phyloP scores from a whole-genome alignment of 129 eudicot genomes.

The Lactuca sativa region DNA sequence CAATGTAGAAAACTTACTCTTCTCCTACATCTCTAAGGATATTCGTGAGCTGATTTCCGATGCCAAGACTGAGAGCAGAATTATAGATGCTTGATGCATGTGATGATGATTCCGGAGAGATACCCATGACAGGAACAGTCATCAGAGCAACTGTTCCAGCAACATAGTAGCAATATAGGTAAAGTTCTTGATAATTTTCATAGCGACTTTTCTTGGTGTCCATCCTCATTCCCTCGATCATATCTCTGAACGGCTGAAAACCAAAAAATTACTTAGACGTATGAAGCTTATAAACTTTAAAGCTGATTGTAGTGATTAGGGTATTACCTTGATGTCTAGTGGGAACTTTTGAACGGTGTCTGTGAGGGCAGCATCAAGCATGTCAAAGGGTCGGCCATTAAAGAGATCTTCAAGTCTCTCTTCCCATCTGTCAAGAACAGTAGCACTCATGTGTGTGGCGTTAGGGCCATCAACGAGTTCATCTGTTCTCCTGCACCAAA shows the following conservation, averaged over 20 bases:
- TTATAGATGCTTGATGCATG: constrained; percentile 60
- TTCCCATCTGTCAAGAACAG: constrained; percentile 85
- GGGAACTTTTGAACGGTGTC: constrained; percentile 76
- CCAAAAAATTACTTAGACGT: background rate
- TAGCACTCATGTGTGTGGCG: constrained; percentile 48
- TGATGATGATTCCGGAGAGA: constrained; percentile 63
- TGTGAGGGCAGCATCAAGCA: constrained; percentile 86
- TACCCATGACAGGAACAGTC: constrained; percentile 94
- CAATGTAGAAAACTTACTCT: constrained; percentile 54
- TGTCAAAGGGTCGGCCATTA: constrained; percentile 73
- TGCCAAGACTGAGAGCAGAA: constrained; percentile 75
- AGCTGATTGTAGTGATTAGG: background rate
- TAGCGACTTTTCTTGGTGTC: constrained; percentile 68
- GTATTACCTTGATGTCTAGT: constrained; percentile 75
- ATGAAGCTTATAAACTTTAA: background rate
- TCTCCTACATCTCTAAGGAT: constrained; percentile 97
- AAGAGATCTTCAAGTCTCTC: constrained; percentile 80
- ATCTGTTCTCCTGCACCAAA: constrained; percentile 95
- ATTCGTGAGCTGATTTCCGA: constrained; percentile 92
- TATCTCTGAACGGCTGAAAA: constrained; percentile 81
- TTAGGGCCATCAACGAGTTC: constrained; percentile 94
- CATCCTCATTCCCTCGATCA: constrained; percentile 99
- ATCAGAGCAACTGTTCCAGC: constrained; percentile 93
- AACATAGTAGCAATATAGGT: constrained; percentile 79
- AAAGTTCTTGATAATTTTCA: constrained; percentile 71